Base-by-base conservation (phyloP, 2,329 filamentous ascomycete species). In the Camillea tinctor region DNA sequence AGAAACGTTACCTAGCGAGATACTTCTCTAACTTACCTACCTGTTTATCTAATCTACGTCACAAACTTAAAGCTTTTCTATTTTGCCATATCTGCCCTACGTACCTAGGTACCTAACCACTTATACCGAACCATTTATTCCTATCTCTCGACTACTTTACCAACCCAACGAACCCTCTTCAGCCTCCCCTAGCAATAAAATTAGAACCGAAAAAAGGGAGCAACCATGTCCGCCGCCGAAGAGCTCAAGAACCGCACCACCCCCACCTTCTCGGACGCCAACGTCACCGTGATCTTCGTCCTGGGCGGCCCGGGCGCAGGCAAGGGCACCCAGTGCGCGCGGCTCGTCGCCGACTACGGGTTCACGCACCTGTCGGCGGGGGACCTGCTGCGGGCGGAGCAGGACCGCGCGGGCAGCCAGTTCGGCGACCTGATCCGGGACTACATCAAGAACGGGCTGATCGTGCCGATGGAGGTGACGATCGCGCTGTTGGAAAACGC, bases 401-500 rank as follows among this genome's bases (percentile, higher is more conserved):
- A 98, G 79, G 84, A 94, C 72, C 90, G 94, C 4, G 84, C 86
- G 0, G 93, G 92, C 60, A 92, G 88, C 66, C 83, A 97, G 77
- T 98, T 96, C 75, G 95, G 95, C 74, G 87, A 93, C 66, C 84
- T 98, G 79, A 99, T 99, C 84, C 89, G 89, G 75, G 85, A 89
- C 69, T 93, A 95, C 80, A 99, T 99, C 82, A 91, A 90, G 73
- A 89, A 99, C 74, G 95, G 95, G 61, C 88, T 88, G 69, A 99
- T 99, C 76, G 95, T 99, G 65, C 95, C 95, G n/a, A 96, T 97
- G 92, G 94, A 98, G 77, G 93, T 98, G 55, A 99, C 95, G 4
- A 90, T 99, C 61, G 89, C 93, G 71, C 80, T 99, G 40, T 85
- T 99, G 50, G 93, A 97, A 79, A 96, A 97, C 76, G 92, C 93